These are phyloP conservation scores for Paratinospora sagittata DNA, from an alignment of 164 flowering plant genomes.

Conservation along the genomic window DNA sequence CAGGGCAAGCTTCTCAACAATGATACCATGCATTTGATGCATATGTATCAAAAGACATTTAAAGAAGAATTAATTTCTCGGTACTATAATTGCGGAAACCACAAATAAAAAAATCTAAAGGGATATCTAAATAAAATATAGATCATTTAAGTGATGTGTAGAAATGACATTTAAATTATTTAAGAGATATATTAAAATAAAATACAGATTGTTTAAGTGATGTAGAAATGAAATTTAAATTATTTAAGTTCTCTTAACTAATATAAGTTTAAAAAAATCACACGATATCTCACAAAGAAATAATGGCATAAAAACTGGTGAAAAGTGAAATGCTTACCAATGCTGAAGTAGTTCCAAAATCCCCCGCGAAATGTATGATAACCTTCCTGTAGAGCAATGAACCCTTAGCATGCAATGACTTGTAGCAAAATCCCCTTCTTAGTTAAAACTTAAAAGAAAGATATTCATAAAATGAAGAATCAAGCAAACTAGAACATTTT, in stretches of 20 bases:
- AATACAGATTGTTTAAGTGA: too few relatives aligned
- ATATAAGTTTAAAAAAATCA: background rate
- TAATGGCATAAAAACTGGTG: background rate
- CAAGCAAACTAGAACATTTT: background rate
- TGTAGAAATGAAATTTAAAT: background rate
- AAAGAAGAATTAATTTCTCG: background rate
- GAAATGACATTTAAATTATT: background rate
- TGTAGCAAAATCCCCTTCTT: background rate
- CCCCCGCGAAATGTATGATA: constrained; percentile 86
- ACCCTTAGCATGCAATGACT: background rate
- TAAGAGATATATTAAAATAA: background rate
- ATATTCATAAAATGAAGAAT: background rate
- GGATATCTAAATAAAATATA: background rate
- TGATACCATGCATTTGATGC: background rate
- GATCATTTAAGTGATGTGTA: background rate
- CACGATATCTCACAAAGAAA: background rate
- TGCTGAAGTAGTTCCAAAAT: constrained; percentile 98
- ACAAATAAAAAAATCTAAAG: background rate
- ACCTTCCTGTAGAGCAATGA: constrained; percentile 54
- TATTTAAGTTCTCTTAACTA: background rate
- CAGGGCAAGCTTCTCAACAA: background rate
- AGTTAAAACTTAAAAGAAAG: constrained; percentile 3
- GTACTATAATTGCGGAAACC: background rate
- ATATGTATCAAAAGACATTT: background rate
- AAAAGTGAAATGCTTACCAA: constrained; percentile 52